Evolutionary conservation across 768 basidiomycete genomes (phyloP).

Genomic region (Mycena haematopus): DNA sequence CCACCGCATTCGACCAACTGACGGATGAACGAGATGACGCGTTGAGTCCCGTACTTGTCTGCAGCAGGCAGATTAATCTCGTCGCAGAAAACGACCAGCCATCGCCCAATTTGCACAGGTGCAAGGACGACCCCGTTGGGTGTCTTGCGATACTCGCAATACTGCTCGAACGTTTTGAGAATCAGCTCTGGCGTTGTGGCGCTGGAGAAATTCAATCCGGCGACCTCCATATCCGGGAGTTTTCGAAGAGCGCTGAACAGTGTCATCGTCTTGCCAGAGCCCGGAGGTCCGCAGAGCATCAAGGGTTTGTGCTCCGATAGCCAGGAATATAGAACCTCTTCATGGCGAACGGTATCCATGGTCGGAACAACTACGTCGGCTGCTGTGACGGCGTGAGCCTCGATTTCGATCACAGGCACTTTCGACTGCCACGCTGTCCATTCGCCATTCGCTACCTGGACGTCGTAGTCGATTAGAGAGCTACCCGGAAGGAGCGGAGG

Average conservation of each 20-base stretch:
- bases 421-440: conserved; percentile 93
- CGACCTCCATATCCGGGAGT: conserved; percentile 98
- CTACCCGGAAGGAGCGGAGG: conserved; percentile 76
- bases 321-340: conserved; percentile 99
- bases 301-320: conserved; percentile 97
- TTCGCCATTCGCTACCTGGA: conserved; percentile 82
- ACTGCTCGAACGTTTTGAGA: conserved; percentile 99
- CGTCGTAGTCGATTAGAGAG: conserved; percentile 95
- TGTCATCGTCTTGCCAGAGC: conserved; percentile 99
- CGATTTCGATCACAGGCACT: conserved; percentile 95
- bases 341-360: conserved; percentile 97
- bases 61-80: conserved; percentile 97
- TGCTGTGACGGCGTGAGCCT: conserved; percentile 94
- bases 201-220: conserved; percentile 98
- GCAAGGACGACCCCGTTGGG: conserved; percentile 97
- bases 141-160: conserved; percentile 98
- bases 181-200: conserved; percentile 98
- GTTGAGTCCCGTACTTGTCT: conserved; percentile 98
- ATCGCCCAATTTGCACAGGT: conserved; percentile 93
- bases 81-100: conserved; percentile 99
- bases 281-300: conserved; percentile 98
- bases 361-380: conserved; percentile 98
- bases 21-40: conserved; percentile 97
- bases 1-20: conserved; percentile 95
- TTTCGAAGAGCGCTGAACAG: conserved; percentile 97